These are phyloP conservation scores for Aspergillus kassunensis DNA, from an alignment of 495 filamentous ascomycete species.

Conservation along the genomic window DNA sequence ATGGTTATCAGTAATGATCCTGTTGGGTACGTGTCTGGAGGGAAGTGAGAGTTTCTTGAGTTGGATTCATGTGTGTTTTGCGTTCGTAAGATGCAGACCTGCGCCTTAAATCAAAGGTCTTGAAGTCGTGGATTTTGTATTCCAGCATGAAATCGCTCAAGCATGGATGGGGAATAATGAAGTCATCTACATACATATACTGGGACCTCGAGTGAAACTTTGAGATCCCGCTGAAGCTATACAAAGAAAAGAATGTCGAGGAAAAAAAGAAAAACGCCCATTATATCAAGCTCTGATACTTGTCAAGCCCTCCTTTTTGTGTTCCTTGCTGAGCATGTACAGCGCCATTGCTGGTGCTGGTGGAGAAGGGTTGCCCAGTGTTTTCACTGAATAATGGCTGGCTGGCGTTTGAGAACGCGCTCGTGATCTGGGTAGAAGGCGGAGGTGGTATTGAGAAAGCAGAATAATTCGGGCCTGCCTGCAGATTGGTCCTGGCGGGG, in stretches of 20 bases:
- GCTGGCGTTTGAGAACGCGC: constrained; percentile 9
- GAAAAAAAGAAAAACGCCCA: constrained; percentile 8
- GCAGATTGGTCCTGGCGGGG: constrained; percentile 20
- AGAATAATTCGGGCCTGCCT: constrained; percentile 34
- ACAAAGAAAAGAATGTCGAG: background rate
- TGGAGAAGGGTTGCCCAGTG: constrained; percentile 11
- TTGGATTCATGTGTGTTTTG: no score
- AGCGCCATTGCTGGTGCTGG: constrained; percentile 20
- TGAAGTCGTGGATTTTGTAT: background rate
- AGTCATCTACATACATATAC: constrained; percentile 9
- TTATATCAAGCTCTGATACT: constrained; percentile 75
- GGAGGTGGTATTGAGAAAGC: constrained; percentile 47
- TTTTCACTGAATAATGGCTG: constrained; percentile 21
- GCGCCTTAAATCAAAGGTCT: no score
- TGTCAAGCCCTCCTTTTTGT: constrained; percentile 60
- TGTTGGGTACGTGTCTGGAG: no score
- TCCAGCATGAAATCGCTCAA: background rate
- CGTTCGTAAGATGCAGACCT: no score
- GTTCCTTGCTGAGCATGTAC: constrained; percentile 24
- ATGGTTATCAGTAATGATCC: no score
- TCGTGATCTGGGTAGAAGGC: constrained; percentile 21
- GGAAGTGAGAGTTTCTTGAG: no score
- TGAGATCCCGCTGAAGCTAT: background rate
- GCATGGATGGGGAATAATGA: constrained; percentile 7
- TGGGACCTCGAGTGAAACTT: background rate